Percentiles rank a stretch among this genome's conserved stretches.
phyloP scores from a whole-genome alignment of 2,329 filamentous ascomycete species.

The Phyllosticta citribraziliensis region DNA sequence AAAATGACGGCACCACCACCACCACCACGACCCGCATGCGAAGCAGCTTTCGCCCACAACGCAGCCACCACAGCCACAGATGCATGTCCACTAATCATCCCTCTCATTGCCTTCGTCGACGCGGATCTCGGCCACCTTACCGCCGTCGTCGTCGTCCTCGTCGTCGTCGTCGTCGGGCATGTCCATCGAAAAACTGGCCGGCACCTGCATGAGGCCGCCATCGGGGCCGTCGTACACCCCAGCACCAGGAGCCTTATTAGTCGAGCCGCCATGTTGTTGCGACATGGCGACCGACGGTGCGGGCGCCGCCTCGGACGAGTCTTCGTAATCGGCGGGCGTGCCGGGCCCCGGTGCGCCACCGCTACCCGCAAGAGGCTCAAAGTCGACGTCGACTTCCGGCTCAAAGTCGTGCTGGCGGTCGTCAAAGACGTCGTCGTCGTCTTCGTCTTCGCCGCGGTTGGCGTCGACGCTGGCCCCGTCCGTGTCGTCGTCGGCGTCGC shows the following conservation, averaged over 20 bases:
- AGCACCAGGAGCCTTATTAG: too few species aligned
- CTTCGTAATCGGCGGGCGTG: neutral
- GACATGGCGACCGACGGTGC: too few species aligned
- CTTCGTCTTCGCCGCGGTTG: neutral
- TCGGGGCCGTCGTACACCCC: conserved; percentile 2
- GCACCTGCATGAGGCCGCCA: neutral
- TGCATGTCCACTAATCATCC: neutral
- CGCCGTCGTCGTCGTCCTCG: conserved; percentile 7
- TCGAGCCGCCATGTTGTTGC: neutral
- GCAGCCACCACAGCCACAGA: neutral
- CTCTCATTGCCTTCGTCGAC: conserved; percentile 9
- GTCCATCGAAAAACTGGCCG: neutral
- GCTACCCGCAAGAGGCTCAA: neutral
- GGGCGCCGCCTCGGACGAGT: neutral
- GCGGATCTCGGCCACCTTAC: conserved; percentile 13
- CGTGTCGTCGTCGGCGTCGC: neutral
- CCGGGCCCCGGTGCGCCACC: neutral
- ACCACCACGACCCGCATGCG: too few species aligned
- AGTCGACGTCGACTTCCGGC: neutral
- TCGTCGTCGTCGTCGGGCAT: neutral
- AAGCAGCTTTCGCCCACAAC: too few species aligned
- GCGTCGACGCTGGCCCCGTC: neutral
- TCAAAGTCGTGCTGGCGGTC: neutral
- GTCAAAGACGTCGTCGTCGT: neutral
- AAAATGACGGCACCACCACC: too few species aligned